Percentiles rank a stretch among this genome's conserved stretches.
phyloP scores from a whole-genome alignment of 352 stramenopile genomes.

The Phytophthora colocasiae region DNA sequence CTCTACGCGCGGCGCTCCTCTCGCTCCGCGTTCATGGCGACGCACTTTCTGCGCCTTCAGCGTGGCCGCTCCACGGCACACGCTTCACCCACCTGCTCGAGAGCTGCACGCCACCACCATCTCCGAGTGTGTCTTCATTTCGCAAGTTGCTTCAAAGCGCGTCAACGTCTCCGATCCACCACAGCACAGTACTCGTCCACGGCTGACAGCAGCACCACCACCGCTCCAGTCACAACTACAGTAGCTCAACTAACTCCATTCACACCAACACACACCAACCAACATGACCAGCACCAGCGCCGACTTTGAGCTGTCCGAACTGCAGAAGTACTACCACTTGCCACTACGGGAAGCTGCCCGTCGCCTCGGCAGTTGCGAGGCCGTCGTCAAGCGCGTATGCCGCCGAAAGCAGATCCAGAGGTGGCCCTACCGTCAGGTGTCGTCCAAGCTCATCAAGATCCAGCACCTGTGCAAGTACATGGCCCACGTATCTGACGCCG shows the following conservation, averaged over 20 bases:
- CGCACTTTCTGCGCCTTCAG: constrained; percentile 37
- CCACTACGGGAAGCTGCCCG: constrained; percentile 78
- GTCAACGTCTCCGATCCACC: constrained; percentile 18
- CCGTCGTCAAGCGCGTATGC: constrained; percentile 85
- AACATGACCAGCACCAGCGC: constrained; percentile 59
- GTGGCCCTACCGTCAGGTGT: constrained; percentile 88
- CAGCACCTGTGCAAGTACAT: constrained; percentile 89
- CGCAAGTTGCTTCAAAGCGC: constrained; percentile 42
- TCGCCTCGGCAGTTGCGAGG: constrained; percentile 79
- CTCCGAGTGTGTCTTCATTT: constrained; percentile 36
- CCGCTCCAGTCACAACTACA: neutral
- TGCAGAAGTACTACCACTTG: constrained; percentile 89
- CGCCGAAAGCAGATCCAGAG: constrained; percentile 81
- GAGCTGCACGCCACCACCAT: constrained; percentile 32
- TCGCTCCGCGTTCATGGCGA: constrained; percentile 17
- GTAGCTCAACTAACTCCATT: constrained; percentile 1
- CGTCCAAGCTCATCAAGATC: constrained; percentile 88
- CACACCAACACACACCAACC: constrained; percentile 5
- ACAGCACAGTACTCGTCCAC: neutral
- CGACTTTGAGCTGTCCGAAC: constrained; percentile 82
- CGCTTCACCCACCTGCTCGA: constrained; percentile 28
- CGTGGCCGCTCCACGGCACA: constrained; percentile 20
- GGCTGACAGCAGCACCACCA: constrained; percentile 3
- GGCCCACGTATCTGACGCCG: constrained; percentile 72
- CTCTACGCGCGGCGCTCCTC: constrained; percentile 31